Percentiles rank a stretch among this genome's conserved stretches.
Conservation (phyloP, 495 filamentous ascomycete species). For the Penicillium argentinense region DNA sequence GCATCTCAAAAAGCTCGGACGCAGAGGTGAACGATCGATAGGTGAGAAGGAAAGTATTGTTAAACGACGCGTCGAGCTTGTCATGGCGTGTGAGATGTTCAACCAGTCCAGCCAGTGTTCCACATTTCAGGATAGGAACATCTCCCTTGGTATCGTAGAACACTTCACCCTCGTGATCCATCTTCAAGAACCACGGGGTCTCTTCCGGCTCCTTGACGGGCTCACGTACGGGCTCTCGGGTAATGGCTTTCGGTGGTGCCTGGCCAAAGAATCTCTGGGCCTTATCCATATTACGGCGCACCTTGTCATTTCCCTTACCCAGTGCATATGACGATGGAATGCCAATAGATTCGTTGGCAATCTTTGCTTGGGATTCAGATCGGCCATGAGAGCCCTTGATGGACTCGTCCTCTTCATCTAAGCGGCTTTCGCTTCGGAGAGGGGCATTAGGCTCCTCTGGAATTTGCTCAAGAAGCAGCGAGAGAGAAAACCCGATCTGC, state of each 20-base stretch:
- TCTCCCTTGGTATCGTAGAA: slow-evolving; percentile 80
- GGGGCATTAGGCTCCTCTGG: slow-evolving; percentile 38
- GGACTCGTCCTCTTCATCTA: slow-evolving; percentile 33
- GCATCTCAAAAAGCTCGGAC: slow-evolving; percentile 84
- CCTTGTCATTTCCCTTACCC: slow-evolving; percentile 55
- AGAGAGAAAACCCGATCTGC: slow-evolving; percentile 83
- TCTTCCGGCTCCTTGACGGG: slow-evolving; percentile 63
- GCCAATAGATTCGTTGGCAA: slow-evolving; percentile 47
- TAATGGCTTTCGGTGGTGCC: slow-evolving; percentile 57
- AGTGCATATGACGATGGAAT: slow-evolving; percentile 66
- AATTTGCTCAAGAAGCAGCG: slow-evolving; percentile 80
- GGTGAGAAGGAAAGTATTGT: slow-evolving; percentile 95
- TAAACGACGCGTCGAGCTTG: slow-evolving; percentile 91
- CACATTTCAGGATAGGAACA: slow-evolving; percentile 76
- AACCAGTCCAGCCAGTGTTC: slow-evolving; percentile 85
- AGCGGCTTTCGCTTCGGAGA: slow-evolving; percentile 36
- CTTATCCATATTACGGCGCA: slow-evolving; percentile 75
- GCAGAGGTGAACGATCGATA: slow-evolving; percentile 94
- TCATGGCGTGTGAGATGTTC: slow-evolving; percentile 96
- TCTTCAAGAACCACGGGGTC: slow-evolving; percentile 76
- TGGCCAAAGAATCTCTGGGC: slow-evolving; percentile 88
- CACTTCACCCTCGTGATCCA: slow-evolving; percentile 88
- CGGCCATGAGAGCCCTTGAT: slow-evolving; percentile 30
- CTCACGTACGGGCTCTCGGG: slow-evolving; percentile 43
- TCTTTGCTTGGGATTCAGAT: slow-evolving; percentile 34